Evolutionary conservation across 805 yeast species (phyloP), one percentile per base, ranked within the genome.

Genomic region (Candida mattraensis): DNA sequence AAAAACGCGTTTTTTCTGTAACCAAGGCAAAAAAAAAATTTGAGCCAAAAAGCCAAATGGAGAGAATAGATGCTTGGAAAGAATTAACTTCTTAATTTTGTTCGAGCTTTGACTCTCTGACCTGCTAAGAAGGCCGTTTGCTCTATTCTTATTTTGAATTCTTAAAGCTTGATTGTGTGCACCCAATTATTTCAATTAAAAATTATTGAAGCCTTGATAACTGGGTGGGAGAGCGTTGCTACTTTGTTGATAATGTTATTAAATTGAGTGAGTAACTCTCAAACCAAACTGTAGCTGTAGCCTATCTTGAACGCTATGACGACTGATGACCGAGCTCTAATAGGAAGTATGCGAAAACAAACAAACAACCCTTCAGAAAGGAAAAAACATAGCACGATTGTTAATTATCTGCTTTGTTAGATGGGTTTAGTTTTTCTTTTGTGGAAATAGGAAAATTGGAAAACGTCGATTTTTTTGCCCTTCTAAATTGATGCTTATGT

Each of bases 361-460:
- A n/a, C n/a, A n/a, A 17, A 18, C 13, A 28, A 25, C 33, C 37
- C 37, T 26, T 32, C 21, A 30, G 23, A 18, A 27, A 27, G 33
- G 36, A 35, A 37, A 22, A 35, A 39, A 38, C 46, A 42, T 38
- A 35, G 25, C 27, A 30, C 28, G 21, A 15, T 32, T 26, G 21
- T 26, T 30, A 26, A 31, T 37, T 37, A 37, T 42, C 47, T 37
- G 35, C 36, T 30, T 30, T 32, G 42, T 34, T 40, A 24, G 33
- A 37, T 34, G 36, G 37, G 40, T 28, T 35, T 35, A 25, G 30
- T 33, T 36, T 44, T 44, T 38, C 36, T 39, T 45, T 46, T 42
- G 50, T 37, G 37, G 42, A 40, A 46, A 40, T 42, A 47, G 50
- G 50, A 41, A 33, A 33, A 33, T 10, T 30, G 26, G n/a, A 34